Evolutionary conservation across 768 basidiomycete species (phyloP).

Genomic region (Coprinopsis marcescibilis): DNA sequence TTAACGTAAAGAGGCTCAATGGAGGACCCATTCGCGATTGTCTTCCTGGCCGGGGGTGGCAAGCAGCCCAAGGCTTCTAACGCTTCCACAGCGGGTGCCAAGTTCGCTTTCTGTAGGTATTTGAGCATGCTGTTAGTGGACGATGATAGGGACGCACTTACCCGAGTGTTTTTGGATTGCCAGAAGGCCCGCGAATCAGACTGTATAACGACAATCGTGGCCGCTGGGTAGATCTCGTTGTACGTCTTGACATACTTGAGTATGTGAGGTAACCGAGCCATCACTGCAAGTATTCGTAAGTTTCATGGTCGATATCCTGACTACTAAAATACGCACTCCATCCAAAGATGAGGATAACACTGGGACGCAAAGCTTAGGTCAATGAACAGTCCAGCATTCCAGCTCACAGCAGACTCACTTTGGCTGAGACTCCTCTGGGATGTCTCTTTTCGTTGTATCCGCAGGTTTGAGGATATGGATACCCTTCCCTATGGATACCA

Average conservation of each 20-base stretch:
- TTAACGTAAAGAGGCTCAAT: constrained; percentile 8
- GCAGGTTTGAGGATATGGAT: too few species aligned
- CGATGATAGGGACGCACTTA: constrained; percentile 17
- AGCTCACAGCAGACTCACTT: too few species aligned
- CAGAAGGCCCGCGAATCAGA: constrained; percentile 33
- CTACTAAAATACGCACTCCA: constrained; percentile 34
- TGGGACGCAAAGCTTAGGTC: too few species aligned
- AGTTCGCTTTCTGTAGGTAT: constrained; percentile 20
- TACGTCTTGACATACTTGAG: constrained; percentile 40
- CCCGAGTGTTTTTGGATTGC: constrained; percentile 24
- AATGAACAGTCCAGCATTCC: too few species aligned
- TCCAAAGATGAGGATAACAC: constrained; percentile 38
- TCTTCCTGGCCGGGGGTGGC: constrained; percentile 6
- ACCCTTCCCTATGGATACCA: too few species aligned
- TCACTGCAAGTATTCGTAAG: constrained; percentile 26
- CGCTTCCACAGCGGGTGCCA: constrained; percentile 31
- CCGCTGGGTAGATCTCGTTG: constrained; percentile 34
- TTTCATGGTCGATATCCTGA: not conserved
- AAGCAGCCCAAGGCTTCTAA: constrained; percentile 33
- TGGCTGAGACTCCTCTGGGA: too few species aligned
- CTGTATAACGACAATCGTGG: constrained; percentile 35
- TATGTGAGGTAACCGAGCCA: constrained; percentile 39
- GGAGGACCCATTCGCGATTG: not conserved
- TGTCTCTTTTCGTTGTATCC: too few species aligned
- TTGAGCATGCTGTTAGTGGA: too few species aligned